These are phyloP conservation scores for Pachysandra terminalis DNA, from an alignment of 164 flowering plant genomes.

Conservation along the genomic window DNA sequence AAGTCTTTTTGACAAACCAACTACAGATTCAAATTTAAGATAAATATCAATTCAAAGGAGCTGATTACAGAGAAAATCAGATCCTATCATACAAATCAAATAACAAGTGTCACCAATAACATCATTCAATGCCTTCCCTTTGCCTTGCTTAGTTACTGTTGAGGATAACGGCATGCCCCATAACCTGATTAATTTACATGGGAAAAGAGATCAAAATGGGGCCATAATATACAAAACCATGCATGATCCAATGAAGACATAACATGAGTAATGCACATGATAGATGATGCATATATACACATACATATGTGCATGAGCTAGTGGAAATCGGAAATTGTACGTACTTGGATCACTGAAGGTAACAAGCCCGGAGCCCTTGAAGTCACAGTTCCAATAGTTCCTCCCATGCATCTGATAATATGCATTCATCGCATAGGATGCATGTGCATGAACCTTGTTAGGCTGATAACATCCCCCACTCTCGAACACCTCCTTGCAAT, in stretches of 20 bases:
- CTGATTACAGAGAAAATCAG: no score
- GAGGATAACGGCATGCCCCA: slow-evolving; percentile 54
- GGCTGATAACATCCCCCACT: slow-evolving; percentile 51
- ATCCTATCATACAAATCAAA: no score
- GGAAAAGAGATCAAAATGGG: no score
- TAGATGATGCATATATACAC: no score
- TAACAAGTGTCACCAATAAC: no score
- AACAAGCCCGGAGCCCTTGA: slow-evolving; percentile 63
- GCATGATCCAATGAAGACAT: neutral
- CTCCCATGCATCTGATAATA: slow-evolving; percentile 76
- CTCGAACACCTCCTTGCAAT: slow-evolving; percentile 46
- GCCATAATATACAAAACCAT: neutral
- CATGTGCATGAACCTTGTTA: slow-evolving; percentile 57
- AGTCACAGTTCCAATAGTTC: slow-evolving; percentile 72
- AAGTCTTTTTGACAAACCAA: slow-evolving; percentile 13
- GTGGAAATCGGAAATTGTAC: neutral
- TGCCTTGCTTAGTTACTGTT: slow-evolving; percentile 29
- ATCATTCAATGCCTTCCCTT: neutral
- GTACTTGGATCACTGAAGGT: slow-evolving; percentile 71
- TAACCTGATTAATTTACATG: slow-evolving; percentile 58
- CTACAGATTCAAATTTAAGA: neutral
- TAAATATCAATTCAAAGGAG: no score
- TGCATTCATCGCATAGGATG: slow-evolving; percentile 69
- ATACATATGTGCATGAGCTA: no score
- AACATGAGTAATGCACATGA: no score